Base-by-base conservation (phyloP, 352 stramenopile genomes). In the Elongisporangium anandrum region DNA sequence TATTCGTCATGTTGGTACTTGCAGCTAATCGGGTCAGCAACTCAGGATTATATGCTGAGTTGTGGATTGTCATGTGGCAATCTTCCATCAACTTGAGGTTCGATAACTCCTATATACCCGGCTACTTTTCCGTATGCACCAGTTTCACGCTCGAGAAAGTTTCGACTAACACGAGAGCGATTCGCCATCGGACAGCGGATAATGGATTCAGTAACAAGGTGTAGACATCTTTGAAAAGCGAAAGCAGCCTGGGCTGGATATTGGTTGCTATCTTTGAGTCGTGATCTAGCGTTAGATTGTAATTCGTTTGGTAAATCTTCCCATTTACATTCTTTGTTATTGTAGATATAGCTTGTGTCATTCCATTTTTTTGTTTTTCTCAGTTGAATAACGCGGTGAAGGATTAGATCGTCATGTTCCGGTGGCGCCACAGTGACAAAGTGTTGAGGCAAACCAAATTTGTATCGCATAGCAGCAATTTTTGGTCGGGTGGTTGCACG, bases 361-460 rank as follows among this genome's bases (percentile, higher is more conserved):
- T 66, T 66, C 61, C 56, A 66, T 2, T 4, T 1, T 0, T 15
- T 15, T 1, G 3, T 9, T 8, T 53, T 5, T 22, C 62, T 51
- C 1, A 65, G 24, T 0, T 45, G 21, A 16, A 48, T 51, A 17
- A 65, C 61, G 5, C 59, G 56, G 7, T 67, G 62, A 0, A 70
- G 47, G 0, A 65, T 19, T 0, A 73, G 8, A 34, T 68, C 54
- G 20, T 73, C 66, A 6, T 73, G 62, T 23, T 73, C 66, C 0
- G 66, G 59, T 0, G 63, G 62, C 0, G 66, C 66, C 0, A 73
- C 17, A 2, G 66, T 68, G 0, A 70, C 59, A 51, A 51, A 73
- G n/a, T 68, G 57, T 20, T 60, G 61, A 3, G 59, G 49, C 19
- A 63, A 21, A 10, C 67, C 60, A 53, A 65, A 75, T 0, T 57